Conservation (phyloP, 2,329 filamentous ascomycete species). For the Lachnellula suecica region DNA sequence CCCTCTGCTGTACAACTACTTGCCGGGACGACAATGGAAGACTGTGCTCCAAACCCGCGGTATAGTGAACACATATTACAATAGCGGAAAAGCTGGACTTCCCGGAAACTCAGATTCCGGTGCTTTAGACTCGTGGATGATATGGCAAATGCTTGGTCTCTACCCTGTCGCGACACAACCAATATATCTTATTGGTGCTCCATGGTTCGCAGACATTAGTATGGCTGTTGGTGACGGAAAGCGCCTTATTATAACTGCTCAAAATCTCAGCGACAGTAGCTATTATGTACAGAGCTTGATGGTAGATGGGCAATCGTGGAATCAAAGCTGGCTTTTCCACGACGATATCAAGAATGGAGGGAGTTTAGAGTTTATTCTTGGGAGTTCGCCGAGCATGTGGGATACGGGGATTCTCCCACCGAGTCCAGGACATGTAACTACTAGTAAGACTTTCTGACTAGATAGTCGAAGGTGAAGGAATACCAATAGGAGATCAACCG, state of each 20-base stretch:
- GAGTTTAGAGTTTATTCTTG: constrained; percentile 19
- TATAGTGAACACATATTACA: constrained; percentile 42
- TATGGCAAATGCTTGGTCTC: constrained; percentile 48
- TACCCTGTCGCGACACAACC: constrained; percentile 58
- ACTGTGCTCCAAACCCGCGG: constrained; percentile 35
- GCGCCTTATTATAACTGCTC: constrained; percentile 46
- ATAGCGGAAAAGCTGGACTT: constrained; percentile 38
- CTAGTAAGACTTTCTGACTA: neutral
- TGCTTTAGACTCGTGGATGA: constrained; percentile 1
- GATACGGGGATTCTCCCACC: constrained; percentile 20
- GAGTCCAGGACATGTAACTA: constrained; percentile 29
- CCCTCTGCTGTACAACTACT: constrained; percentile 56
- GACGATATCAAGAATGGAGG: constrained; percentile 22
- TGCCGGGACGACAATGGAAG: constrained; percentile 35
- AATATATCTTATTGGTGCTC: constrained; percentile 51
- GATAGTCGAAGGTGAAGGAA: no score
- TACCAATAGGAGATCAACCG: no score
- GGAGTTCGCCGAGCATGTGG: constrained; percentile 12
- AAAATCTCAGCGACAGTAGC: constrained; percentile 41
- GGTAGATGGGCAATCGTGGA: constrained; percentile 19
- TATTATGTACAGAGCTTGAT: constrained; percentile 43
- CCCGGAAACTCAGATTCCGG: constrained; percentile 37
- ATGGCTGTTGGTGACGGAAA: constrained; percentile 32
- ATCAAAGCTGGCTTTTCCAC: constrained; percentile 21
- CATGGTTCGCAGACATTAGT: constrained; percentile 43